These are phyloP conservation scores for Favolaschia claudopus DNA, from an alignment of 768 basidiomycete genomes.

Conservation along the genomic window DNA sequence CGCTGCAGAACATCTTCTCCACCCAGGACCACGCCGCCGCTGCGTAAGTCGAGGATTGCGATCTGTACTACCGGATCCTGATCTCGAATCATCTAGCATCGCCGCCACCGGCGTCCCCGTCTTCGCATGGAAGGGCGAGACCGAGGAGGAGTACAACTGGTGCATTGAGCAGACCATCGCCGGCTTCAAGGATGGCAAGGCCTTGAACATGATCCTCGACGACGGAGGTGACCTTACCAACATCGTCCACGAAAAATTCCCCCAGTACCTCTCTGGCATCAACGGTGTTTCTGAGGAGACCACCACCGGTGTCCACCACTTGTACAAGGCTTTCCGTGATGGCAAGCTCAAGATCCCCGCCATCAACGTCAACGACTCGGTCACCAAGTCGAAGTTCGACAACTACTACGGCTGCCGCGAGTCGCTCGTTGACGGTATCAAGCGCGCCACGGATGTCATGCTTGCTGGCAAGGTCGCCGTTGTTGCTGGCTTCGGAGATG, in stretches of 20 bases:
- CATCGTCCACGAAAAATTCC: constrained; percentile 95
- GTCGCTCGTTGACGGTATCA: constrained; percentile 99
- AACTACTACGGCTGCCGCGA: constrained; percentile 99
- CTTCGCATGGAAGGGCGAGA: constrained; percentile 99
- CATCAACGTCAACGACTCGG: constrained; percentile 99
- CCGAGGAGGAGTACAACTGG: constrained; percentile 98
- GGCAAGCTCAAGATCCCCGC: constrained; percentile 97
- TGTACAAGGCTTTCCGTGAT: constrained; percentile 97
- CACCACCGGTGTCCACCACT: constrained; percentile 98
- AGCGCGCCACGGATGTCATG: constrained; percentile 99
- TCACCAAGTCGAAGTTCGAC: constrained; percentile 99
- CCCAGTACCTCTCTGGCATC: constrained; percentile 88
- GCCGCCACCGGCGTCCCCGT: constrained; percentile 99
- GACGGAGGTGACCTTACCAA: constrained; percentile 97
- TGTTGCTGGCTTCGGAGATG: constrained; percentile 98
- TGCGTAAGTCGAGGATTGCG: constrained; percentile 63
- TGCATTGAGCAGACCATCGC: constrained; percentile 95
- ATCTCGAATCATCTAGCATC: constrained; percentile 59
- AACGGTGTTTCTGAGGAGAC: constrained; percentile 98
- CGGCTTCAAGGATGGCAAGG: constrained; percentile 84
- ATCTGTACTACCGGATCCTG: background rate
- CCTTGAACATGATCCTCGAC: constrained; percentile 98
- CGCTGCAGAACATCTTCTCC: constrained; percentile 92
- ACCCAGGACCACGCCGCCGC: constrained; percentile 99
- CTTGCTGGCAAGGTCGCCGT: constrained; percentile 99